Base-by-base conservation (phyloP, 208 protist genomes). In the Histomonas meleagridis region DNA sequence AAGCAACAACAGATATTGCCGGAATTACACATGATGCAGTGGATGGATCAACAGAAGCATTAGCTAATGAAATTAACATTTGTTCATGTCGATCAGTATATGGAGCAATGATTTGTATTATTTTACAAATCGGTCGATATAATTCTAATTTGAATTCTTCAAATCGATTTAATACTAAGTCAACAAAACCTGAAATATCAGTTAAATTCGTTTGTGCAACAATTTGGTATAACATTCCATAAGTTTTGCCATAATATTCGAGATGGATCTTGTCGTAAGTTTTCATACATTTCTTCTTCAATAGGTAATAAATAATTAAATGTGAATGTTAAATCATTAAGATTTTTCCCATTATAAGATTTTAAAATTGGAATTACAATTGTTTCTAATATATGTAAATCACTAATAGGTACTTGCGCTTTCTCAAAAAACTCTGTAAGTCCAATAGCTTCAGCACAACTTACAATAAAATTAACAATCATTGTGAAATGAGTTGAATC, bases 191-290 rank as follows among this genome's bases (percentile, higher is more conserved):
- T 2, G 21, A 86, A 21, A 86, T 43, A 35, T 51, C 46, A 38
- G n/a, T n/a, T n/a, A n/a, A n/a, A n/a, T n/a, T n/a, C n/a, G n/a
- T n/a, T 86, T 32, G 76, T 86, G 5, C 51, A 40, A 48, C 76
- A 86, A 55, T 86, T 86, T 32, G 76, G 76, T 28, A 86, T 5
- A 38, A 46, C 76, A 48, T 86, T 86, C 76, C 76, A 86, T 18
- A 86, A 14, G 10, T 55, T 32, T 26, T 32, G 21, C 76, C 76
- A 86, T n/a, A 55, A 38, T 9, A 32, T 43, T 12, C n/a, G 32
- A 10, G 18, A 32, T 10, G 48, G 18, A 46, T n/a, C 70, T n/a
- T n/a, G n/a, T n/a, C n/a, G n/a, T n/a, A n/a, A n/a, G n/a, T n/a
- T n/a, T n/a, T 86, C 23, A 26, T 38, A 38, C 1, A 86, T 1